Evolutionary conservation across 352 stramenopile species (phyloP).

Genomic region (Globisporangium ultimum): DNA sequence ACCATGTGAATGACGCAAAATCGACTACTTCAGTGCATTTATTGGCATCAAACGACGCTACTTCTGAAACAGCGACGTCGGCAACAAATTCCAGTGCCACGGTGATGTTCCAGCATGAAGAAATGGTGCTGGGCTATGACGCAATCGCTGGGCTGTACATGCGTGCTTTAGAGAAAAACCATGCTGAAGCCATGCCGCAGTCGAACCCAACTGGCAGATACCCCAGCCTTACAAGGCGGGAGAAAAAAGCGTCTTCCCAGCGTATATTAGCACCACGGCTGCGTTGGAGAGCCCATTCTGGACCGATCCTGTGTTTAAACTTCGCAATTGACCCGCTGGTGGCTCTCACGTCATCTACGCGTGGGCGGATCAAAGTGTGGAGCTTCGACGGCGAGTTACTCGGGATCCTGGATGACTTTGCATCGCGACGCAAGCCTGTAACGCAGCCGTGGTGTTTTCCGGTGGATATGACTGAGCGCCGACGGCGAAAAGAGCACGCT

Average conservation of each 20-base stretch:
- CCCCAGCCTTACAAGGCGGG: background rate
- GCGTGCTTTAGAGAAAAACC: constrained; percentile 20
- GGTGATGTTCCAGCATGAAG: constrained; percentile 46
- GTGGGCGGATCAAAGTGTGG: constrained; percentile 66
- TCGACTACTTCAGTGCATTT: constrained; percentile 9
- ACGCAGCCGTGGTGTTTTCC: constrained; percentile 53
- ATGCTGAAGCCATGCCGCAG: background rate
- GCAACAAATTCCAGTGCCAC: constrained; percentile 12
- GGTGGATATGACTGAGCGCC: constrained; percentile 42
- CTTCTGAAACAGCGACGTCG: background rate
- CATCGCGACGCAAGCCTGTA: constrained; percentile 46
- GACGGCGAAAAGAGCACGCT: constrained; percentile 30
- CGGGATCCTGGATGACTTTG: constrained; percentile 64
- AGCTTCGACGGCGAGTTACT: constrained; percentile 31
- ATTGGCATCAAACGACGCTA: constrained; percentile 6
- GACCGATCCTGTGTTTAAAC: constrained; percentile 35
- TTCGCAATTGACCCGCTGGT: constrained; percentile 32
- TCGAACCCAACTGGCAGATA: background rate
- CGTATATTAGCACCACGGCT: background rate
- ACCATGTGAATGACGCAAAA: background rate
- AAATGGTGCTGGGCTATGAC: constrained; percentile 52
- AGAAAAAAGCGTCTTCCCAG: background rate
- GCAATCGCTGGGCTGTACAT: constrained; percentile 45
- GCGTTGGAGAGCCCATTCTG: constrained; percentile 42
- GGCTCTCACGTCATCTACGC: constrained; percentile 43